These are phyloP conservation scores for Aureoboletus auriporus DNA, from an alignment of 768 basidiomycete genomes.

Conservation along the genomic window DNA sequence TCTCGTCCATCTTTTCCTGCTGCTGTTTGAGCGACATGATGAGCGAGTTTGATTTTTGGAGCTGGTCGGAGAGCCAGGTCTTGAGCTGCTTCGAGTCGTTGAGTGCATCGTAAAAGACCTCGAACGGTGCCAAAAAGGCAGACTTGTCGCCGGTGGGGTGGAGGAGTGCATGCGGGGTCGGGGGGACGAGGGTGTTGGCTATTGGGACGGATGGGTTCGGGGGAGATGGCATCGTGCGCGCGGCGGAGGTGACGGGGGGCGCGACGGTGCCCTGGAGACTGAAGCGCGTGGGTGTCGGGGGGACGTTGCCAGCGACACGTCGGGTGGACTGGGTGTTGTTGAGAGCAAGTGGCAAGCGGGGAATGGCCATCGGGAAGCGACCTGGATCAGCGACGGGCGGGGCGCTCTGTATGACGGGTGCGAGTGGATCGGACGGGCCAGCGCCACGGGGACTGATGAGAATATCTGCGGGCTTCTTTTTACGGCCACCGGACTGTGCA, in stretches of 20 bases:
- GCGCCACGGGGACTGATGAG: conserved; percentile 68
- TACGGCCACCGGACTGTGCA: conserved; percentile 52
- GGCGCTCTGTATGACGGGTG: conserved; percentile 72
- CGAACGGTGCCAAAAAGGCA: conserved; percentile 80
- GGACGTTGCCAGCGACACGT: conserved; percentile 56
- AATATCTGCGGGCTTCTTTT: conserved; percentile 77
- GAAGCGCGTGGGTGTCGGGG: conserved; percentile 68
- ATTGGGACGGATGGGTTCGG: conserved; percentile 66
- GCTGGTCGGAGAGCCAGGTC: conserved; percentile 68
- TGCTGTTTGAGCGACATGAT: conserved; percentile 51
- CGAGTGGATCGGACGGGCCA: conserved; percentile 48
- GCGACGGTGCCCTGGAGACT: conserved; percentile 35
- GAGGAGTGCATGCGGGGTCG: conserved; percentile 64
- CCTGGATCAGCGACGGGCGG: conserved; percentile 53
- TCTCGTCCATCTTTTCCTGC: conserved; percentile 58
- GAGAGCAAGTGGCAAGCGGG: conserved; percentile 54
- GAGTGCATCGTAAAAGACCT: conserved; percentile 80
- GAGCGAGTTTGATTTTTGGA: conserved; percentile 57
- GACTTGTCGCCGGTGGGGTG: conserved; percentile 62
- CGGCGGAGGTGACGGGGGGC: conserved; percentile 22
- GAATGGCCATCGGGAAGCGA: conserved; percentile 60
- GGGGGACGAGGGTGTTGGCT: conserved; percentile 59
- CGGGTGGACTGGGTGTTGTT: conserved; percentile 43
- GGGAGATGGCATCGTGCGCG: conserved; percentile 41
- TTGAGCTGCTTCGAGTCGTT: conserved; percentile 79